phyloP scores from a whole-genome alignment of 2,329 filamentous ascomycete genomes.

The Colletotrichum caudatum region DNA sequence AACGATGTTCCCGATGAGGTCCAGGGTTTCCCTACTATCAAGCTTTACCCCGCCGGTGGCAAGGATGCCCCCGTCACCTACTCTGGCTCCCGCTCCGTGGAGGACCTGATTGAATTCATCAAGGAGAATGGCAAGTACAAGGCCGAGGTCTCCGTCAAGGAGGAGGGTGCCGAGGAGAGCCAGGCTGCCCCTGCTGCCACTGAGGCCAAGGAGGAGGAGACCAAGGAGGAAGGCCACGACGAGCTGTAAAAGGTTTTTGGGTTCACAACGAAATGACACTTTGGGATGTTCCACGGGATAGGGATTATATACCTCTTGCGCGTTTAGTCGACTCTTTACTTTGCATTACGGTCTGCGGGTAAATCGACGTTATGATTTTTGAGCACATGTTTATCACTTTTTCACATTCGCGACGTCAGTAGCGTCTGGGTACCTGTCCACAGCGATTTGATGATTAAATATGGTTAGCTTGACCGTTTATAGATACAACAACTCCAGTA shows the following conservation, averaged over 20 bases:
- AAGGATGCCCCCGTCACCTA: constrained; percentile 91
- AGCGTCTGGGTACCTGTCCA: not conserved
- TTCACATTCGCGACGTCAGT: too few species aligned
- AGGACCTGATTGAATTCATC: constrained; percentile 93
- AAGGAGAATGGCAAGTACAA: constrained; percentile 95
- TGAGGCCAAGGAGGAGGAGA: constrained; percentile 60
- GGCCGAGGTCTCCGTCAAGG: constrained; percentile 72
- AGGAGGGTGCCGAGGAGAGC: constrained; percentile 67
- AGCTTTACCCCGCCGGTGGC: constrained; percentile 91
- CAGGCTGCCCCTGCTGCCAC: constrained; percentile 63
- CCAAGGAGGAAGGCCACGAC: constrained; percentile 69
- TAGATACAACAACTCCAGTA: not conserved
- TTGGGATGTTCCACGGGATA: constrained; percentile 37
- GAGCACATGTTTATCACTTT: not conserved
- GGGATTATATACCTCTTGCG: constrained; percentile 45
- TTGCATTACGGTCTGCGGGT: constrained; percentile 40
- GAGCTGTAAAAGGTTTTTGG: constrained; percentile 73
- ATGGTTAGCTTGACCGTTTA: not conserved
- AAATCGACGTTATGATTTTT: constrained; percentile 36
- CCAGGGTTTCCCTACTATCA: constrained; percentile 98
- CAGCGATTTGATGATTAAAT: not conserved
- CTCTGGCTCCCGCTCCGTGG: constrained; percentile 85
- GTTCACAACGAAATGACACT: constrained; percentile 39
- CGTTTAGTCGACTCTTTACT: constrained; percentile 37
- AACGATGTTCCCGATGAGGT: constrained; percentile 99